phyloP scores from a whole-genome alignment of 176 grass and related monocot species.

The Aegilops umbellulata region DNA sequence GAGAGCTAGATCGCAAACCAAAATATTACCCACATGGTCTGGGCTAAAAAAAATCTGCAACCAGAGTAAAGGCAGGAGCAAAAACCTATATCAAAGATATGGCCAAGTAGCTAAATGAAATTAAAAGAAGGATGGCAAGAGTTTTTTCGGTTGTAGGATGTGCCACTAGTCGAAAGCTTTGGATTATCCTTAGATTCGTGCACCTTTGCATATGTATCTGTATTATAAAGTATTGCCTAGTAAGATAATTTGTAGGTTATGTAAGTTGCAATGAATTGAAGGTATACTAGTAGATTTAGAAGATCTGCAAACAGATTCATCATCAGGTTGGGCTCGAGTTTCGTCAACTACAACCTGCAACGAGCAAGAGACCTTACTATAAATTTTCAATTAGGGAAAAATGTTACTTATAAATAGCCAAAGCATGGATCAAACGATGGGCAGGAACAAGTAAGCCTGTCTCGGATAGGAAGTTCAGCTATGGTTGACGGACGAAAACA shows the following conservation, averaged over 20 bases:
- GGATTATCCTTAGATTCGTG: neutral
- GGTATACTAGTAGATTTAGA: neutral
- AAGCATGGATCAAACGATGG: neutral
- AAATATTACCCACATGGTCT: too few relatives aligned
- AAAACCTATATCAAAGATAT: too few relatives aligned
- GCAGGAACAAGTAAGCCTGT: neutral
- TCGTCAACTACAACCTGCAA: neutral
- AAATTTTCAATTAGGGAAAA: neutral
- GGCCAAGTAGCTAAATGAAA: too few relatives aligned
- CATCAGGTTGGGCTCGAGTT: neutral
- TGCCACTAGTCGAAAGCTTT: neutral
- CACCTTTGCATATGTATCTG: neutral
- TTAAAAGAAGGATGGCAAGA: too few relatives aligned
- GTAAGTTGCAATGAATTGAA: neutral
- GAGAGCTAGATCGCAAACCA: too few relatives aligned
- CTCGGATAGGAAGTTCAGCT: neutral
- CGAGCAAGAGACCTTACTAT: neutral
- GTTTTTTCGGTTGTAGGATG: neutral
- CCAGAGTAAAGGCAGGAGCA: too few relatives aligned
- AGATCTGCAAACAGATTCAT: neutral
- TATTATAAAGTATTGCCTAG: neutral
- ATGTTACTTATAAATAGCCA: neutral
- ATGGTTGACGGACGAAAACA: neutral
- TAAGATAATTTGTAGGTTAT: neutral
- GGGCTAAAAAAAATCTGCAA: too few relatives aligned